These are phyloP conservation scores for Candida ponderosae DNA, from an alignment of 805 yeast species.

Conservation along the genomic window DNA sequence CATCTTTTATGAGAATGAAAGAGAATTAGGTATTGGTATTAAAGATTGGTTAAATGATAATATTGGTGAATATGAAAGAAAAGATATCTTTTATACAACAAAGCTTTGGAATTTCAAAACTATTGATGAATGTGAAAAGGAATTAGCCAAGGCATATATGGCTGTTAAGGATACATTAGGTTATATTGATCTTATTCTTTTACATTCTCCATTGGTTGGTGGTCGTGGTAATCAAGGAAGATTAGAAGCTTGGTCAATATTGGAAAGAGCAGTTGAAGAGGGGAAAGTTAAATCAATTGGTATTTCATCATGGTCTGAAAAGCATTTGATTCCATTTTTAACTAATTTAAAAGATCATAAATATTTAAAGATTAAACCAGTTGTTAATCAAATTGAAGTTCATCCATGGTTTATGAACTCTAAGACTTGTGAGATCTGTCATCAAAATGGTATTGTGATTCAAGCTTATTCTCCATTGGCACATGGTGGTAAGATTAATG, in stretches of 20 bases:
- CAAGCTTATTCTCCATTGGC: slow-evolving; percentile 67
- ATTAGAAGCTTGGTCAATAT: slow-evolving; percentile 61
- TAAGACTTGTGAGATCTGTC: slow-evolving; percentile 35
- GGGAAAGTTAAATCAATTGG: slow-evolving; percentile 66
- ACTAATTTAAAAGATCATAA: slow-evolving; percentile 50
- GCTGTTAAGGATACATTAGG: slow-evolving; percentile 41
- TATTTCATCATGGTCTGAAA: slow-evolving; percentile 63
- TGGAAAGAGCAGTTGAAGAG: slow-evolving; percentile 63
- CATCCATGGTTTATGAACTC: slow-evolving; percentile 42
- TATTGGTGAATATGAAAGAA: slow-evolving; percentile 34
- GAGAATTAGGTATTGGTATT: slow-evolving; percentile 53
- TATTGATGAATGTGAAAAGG: slow-evolving; percentile 45
- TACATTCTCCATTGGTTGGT: slow-evolving; percentile 58
- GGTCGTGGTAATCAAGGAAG: slow-evolving; percentile 41
- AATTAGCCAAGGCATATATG: slow-evolving; percentile 47
- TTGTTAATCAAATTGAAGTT: slow-evolving; percentile 63
- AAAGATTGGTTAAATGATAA: slow-evolving; percentile 40
- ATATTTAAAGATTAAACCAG: slow-evolving; percentile 50
- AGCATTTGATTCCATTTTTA: slow-evolving; percentile 59
- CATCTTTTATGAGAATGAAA: slow-evolving; percentile 56
- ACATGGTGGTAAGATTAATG: slow-evolving; percentile 38
- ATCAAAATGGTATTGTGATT: slow-evolving; percentile 35
- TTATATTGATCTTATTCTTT: slow-evolving; percentile 67
- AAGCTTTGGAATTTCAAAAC: slow-evolving; percentile 55
- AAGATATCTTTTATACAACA: slow-evolving; percentile 56